Evolutionary conservation across 768 basidiomycete species (phyloP).

Genomic region (Russula olivacea): DNA sequence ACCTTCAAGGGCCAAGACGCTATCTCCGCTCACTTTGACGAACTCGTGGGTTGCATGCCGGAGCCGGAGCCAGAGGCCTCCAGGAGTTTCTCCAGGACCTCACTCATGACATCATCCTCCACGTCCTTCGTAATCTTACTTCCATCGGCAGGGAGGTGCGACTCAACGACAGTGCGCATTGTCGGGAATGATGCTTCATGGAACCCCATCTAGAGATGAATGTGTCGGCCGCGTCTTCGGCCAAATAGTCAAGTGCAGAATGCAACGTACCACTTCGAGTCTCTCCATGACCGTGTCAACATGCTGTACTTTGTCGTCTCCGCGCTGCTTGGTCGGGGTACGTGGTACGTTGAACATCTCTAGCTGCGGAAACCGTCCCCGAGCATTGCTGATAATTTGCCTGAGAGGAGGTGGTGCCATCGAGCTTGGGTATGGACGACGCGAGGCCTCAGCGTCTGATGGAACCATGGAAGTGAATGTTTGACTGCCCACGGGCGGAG

Average conservation of each 20-base stretch:
- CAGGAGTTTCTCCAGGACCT: constrained; percentile 54
- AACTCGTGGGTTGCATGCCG: background rate
- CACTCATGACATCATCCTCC: constrained; percentile 64
- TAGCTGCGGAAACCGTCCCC: constrained; percentile 53
- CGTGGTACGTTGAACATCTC: constrained; percentile 58
- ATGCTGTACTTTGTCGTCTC: constrained; percentile 27
- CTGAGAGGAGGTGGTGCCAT: background rate
- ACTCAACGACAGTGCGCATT: constrained; percentile 45
- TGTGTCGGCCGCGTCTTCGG: constrained; percentile 8
- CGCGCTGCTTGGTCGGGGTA: constrained; percentile 31
- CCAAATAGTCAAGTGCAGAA: constrained; percentile 1
- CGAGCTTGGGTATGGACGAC: background rate
- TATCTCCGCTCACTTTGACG: background rate
- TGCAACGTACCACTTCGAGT: constrained; percentile 55
- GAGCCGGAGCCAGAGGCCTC: constrained; percentile 27
- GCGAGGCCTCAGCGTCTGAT: constrained; percentile 3
- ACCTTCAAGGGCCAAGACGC: background rate
- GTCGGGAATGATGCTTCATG: constrained; percentile 49
- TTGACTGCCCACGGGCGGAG: background rate
- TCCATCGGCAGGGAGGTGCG: constrained; percentile 34
- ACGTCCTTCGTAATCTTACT: constrained; percentile 43
- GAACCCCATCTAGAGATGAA: constrained; percentile 58
- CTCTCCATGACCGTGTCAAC: constrained; percentile 18
- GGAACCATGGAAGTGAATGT: background rate
- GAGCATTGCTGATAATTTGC: constrained; percentile 56